Evolutionary conservation across 768 basidiomycete genomes (phyloP), one percentile per base, ranked within the genome.

Genomic region (Kwoniella pini): DNA sequence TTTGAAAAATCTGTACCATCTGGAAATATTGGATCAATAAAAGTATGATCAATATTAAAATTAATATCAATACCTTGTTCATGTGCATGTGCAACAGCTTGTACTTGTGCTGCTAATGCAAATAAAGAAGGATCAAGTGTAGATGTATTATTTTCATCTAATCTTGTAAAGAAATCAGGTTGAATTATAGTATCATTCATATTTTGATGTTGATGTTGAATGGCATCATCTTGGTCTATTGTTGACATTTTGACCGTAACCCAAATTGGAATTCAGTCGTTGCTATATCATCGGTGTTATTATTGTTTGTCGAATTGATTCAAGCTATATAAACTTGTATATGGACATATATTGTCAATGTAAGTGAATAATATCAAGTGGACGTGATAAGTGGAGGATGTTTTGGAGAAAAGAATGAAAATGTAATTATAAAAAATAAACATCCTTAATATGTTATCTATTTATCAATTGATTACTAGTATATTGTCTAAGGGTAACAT

Each of bases 61-160:
- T 59, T 46, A 13, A 59, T 59, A 44, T 59, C 57, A n/a, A 52
- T 59, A 11, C 57, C 57, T 43, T 59, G 57, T 10, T 49, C 57
- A 13, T 51, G 39, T 11, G 57, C 50, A 26, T 59, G 57, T 43
- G 57, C 57, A 15, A 50, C 57, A 4, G 57, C 57, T 27, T 59
- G 57, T 0, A 59, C 57, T 42, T 59, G 57, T 9, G 57, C 57
- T 22, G 57, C 57, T 42, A 59, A 42, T 0, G 49, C 49, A 28
- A 59, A 51, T 17, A 59, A 21, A 3, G 49, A 51, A 13, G 57
- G 57, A 38, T 59, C 57, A 5, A 50, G n/a, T 10, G 48, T 17
- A 6, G 48, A 31, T n/a, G 48, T 31, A 19, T 17, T 30, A 33
- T 17, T 21, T 12, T 28, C 40, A 17, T 43, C 42, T 11, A 36